These are phyloP conservation scores for Dipodascopsis tothii DNA, from an alignment of 805 yeast species.

Conservation along the genomic window DNA sequence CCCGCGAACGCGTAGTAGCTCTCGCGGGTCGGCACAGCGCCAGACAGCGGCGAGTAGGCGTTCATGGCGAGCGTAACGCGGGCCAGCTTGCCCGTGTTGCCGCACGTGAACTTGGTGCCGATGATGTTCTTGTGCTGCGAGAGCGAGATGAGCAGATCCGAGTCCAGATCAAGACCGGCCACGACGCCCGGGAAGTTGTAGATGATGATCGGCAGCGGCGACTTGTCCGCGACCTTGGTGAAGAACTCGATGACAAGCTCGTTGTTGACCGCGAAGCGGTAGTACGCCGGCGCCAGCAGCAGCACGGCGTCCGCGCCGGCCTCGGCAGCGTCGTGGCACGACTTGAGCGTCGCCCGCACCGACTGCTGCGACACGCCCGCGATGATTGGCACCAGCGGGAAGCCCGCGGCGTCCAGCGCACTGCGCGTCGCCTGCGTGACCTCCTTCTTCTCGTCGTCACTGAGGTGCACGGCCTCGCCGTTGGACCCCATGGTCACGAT, in stretches of 20 bases:
- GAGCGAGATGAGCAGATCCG: constrained; percentile 37
- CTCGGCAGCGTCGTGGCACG: constrained; percentile 25
- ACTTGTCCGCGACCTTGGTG: constrained; percentile 39
- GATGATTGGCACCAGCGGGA: constrained; percentile 37
- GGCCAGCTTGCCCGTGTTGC: constrained; percentile 44
- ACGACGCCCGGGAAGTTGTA: constrained; percentile 46
- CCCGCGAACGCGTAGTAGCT: constrained; percentile 45
- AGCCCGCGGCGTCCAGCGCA: constrained; percentile 34
- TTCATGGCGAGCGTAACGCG: constrained; percentile 24
- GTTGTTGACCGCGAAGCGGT: constrained; percentile 40
- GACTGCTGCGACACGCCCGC: constrained; percentile 47
- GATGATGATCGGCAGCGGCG: constrained; percentile 40
- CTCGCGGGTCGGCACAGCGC: constrained; percentile 27
- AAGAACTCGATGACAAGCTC: constrained; percentile 42
- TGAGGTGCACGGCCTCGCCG: constrained; percentile 48
- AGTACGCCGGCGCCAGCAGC: constrained; percentile 42
- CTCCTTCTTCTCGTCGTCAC: constrained; percentile 38
- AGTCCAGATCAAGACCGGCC: constrained; percentile 36
- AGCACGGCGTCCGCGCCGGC: constrained; percentile 31
- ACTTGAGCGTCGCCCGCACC: constrained; percentile 39
- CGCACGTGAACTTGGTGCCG: constrained; percentile 41
- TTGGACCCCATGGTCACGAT: constrained; percentile 47
- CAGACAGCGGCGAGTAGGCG: constrained; percentile 35
- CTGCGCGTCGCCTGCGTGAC: constrained; percentile 27
- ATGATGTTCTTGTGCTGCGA: constrained; percentile 38